These are phyloP conservation scores for Teratosphaeriaceae sp. DNA, from an alignment of 2,329 filamentous ascomycete genomes.

Conservation along the genomic window DNA sequence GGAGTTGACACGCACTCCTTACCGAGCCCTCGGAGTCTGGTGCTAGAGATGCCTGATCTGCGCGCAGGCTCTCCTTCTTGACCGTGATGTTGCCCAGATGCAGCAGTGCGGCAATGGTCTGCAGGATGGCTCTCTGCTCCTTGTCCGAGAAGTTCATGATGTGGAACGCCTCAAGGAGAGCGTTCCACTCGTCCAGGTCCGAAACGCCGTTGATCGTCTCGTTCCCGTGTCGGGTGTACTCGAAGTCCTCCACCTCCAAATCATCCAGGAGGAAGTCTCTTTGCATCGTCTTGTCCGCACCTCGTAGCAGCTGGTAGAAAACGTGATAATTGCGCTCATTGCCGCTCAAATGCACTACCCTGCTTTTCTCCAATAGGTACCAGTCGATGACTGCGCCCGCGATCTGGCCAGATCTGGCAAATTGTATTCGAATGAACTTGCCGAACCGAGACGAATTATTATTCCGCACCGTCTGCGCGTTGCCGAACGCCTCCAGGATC, in stretches of 20 bases:
- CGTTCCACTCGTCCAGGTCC: constrained; percentile 89
- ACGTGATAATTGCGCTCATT: constrained; percentile 99
- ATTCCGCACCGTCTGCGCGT: constrained; percentile 98
- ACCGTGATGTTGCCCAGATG: constrained; percentile 98
- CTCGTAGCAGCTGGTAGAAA: constrained; percentile 94
- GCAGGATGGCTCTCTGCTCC: constrained; percentile 82
- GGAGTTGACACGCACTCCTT: constrained; percentile 74
- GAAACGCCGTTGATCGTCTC: constrained; percentile 87
- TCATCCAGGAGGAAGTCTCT: constrained; percentile 79
- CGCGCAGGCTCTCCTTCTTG: too few relatives aligned
- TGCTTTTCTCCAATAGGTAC: constrained; percentile 89
- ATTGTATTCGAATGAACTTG: constrained; percentile 99
- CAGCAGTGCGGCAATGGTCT: constrained; percentile 78
- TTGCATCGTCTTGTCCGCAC: constrained; percentile 77
- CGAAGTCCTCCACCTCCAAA: constrained; percentile 80
- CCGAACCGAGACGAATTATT: constrained; percentile 98
- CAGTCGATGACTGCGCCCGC: constrained; percentile 97
- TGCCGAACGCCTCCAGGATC: constrained; percentile 99
- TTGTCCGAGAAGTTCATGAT: constrained; percentile 75
- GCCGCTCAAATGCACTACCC: constrained; percentile 92
- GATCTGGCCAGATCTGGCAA: constrained; percentile 89
- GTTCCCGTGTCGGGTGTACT: constrained; percentile 96
- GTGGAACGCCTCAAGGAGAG: constrained; percentile 80
- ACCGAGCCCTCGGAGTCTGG: constrained; percentile 74
- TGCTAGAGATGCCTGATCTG: too few relatives aligned